Base-by-base conservation (phyloP, 495 filamentous ascomycete species). In the Penicillium soppii region DNA sequence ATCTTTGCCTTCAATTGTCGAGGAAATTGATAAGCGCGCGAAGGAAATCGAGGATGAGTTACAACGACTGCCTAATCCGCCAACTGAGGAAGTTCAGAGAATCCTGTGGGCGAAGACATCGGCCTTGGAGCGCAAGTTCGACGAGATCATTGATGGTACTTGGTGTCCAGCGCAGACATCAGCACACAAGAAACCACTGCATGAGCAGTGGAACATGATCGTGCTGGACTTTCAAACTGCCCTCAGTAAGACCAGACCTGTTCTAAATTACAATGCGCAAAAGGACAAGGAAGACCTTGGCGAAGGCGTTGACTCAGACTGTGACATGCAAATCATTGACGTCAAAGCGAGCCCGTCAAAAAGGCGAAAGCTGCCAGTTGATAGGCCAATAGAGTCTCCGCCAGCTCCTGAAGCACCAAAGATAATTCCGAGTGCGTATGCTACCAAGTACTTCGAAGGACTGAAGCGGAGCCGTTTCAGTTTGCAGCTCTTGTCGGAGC, bases 1-100 rank as follows among this genome's bases (percentile, higher is more conserved):
- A 23, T 84, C 80, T 16, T 62, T 90, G 1, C 86, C 86, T 0
- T 62, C 71, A 0, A 83, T 89, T 19, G 80, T 80, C 27, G 47
- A 73, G 0, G 77, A 85, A 43, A 82, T 91, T 2, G 53, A 79
- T 4, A 59, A 66, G 4, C 79, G 77, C 3, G 72, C 80, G 0
- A 47, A 55, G 0, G 55, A 65, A 0, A 78, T 88, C 12, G 65
- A 81, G 1, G 33, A 48, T 0, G 70, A 82, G 42, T 65, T 89
- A 0, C 52, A 55, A 0, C 61, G 56, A 0, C 65, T 87, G 0
- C 85, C 86, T 0, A 77, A 84, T 19, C 79, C 84, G 0, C 82
- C 83, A 0, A 57, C 59, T 1, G 67, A 66, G 0, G 74, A 76
- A 42, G 47, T 70, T 0, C 65, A 67, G 4, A 63, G 61, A 0